Conservation (phyloP, 2,329 filamentous ascomycete species). For the Alternaria longipes region DNA sequence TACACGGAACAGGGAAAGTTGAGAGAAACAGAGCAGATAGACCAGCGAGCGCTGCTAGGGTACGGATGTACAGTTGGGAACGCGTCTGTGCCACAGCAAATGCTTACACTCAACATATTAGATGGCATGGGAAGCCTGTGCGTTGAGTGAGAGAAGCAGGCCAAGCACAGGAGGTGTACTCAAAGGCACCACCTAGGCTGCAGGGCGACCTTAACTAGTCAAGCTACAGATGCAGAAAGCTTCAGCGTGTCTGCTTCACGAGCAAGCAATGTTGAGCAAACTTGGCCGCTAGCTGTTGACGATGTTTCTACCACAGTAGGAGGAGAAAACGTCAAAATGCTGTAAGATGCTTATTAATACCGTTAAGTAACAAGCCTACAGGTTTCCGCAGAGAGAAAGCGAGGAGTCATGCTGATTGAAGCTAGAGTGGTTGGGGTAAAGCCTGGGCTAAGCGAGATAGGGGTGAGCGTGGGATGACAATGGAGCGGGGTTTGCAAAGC, state of each 20-base stretch:
- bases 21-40: constrained; percentile 26
- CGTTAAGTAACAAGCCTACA: not conserved
- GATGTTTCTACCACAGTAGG: too few species aligned
- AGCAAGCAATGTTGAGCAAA: too few species aligned
- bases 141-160: too few species aligned
- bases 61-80: constrained; percentile 10
- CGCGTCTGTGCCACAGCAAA: constrained; percentile 15
- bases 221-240: too few species aligned
- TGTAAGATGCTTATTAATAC: not conserved
- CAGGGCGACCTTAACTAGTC: too few species aligned
- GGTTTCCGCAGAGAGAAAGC: not conserved
- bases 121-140: not conserved
- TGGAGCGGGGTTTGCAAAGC: not conserved
- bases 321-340: not conserved
- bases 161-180: too few species aligned
- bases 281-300: too few species aligned
- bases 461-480: constrained; percentile 9
- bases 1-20: constrained; percentile 10
- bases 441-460: constrained; percentile 15
- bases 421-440: constrained; percentile 2
- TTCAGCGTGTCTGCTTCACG: too few species aligned
- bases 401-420: not conserved
- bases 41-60: constrained; percentile 27
- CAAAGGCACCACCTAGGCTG: too few species aligned
- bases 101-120: constrained; percentile 8